Conservation (phyloP, 1,284 basidiomycete genomes). For the Cyathus olla region DNA sequence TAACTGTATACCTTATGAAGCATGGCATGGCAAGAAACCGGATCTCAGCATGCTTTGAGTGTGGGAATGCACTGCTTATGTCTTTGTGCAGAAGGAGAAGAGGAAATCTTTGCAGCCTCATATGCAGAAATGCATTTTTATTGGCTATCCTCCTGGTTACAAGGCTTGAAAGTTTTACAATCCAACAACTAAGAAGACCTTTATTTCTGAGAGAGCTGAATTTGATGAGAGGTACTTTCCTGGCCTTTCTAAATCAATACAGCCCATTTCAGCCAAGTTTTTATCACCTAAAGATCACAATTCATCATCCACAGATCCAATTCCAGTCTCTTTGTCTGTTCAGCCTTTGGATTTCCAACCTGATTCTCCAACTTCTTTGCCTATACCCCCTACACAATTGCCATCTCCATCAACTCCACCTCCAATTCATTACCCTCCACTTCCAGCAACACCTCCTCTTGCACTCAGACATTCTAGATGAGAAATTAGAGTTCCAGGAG, state of each 20-base stretch:
- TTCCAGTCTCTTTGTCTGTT: neutral
- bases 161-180: slow-evolving; percentile 41
- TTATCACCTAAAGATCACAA: slow-evolving; percentile 1
- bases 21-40: slow-evolving; percentile 28
- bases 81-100: slow-evolving; percentile 33
- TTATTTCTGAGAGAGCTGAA: slow-evolving; percentile 26
- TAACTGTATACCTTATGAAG: slow-evolving; percentile 16
- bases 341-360: neutral
- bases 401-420: neutral
- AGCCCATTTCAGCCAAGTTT: neutral
- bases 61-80: slow-evolving; percentile 43
- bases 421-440: neutral
- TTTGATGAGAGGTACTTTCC: slow-evolving; percentile 32
- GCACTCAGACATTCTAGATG: slow-evolving; percentile 1
- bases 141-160: slow-evolving; percentile 37
- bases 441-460: neutral
- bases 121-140: slow-evolving; percentile 36
- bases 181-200: slow-evolving; percentile 24
- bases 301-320: neutral
- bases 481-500: neutral
- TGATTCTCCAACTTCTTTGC: neutral
- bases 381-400: no score
- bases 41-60: slow-evolving; percentile 32
- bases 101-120: slow-evolving; percentile 28
- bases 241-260: neutral